Conservation (phyloP, 164 flowering plant genomes). For the Santalum album region DNA sequence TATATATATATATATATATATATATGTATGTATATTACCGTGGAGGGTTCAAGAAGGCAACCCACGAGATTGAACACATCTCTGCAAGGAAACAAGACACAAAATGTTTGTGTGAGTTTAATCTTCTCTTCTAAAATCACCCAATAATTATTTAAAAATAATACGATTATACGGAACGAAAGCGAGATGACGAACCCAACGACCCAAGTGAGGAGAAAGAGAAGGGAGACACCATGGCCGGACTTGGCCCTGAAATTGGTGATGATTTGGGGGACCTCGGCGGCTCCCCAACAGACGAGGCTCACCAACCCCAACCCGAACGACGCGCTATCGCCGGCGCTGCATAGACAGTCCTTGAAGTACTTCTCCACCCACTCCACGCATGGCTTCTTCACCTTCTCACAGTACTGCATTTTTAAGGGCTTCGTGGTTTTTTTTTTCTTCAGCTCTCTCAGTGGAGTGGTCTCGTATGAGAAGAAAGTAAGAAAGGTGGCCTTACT, state of each 20-base stretch:
- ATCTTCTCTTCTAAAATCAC: no score
- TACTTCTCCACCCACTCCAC: slow-evolving; percentile 6
- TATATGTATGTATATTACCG: slow-evolving; percentile 4
- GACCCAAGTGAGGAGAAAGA: slow-evolving; percentile 14
- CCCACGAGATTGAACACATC: slow-evolving; percentile 17
- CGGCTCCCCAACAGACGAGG: slow-evolving; percentile 13
- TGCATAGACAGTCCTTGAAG: slow-evolving; percentile 13
- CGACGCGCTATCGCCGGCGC: slow-evolving; percentile 6
- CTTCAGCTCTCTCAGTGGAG: no score
- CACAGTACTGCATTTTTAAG: background rate
- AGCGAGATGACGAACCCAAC: slow-evolving; percentile 10
- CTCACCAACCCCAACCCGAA: slow-evolving; percentile 10
- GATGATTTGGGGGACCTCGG: slow-evolving; percentile 18
- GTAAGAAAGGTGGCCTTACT: no score
- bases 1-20: background rate
- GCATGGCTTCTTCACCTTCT: slow-evolving; percentile 4
- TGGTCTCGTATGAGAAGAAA: no score
- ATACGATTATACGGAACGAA: no score
- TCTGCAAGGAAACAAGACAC: slow-evolving; percentile 3
- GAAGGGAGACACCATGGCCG: slow-evolving; percentile 10
- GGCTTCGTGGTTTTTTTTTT: background rate
- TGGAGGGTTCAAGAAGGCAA: slow-evolving; percentile 15
- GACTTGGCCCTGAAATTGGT: slow-evolving; percentile 13
- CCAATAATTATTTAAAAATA: no score
- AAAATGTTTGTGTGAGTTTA: no score